Evolutionary conservation across 2,329 filamentous ascomycete species (phyloP), one percentile per base, ranked within the genome.

Genomic region (Curvularia sp.): DNA sequence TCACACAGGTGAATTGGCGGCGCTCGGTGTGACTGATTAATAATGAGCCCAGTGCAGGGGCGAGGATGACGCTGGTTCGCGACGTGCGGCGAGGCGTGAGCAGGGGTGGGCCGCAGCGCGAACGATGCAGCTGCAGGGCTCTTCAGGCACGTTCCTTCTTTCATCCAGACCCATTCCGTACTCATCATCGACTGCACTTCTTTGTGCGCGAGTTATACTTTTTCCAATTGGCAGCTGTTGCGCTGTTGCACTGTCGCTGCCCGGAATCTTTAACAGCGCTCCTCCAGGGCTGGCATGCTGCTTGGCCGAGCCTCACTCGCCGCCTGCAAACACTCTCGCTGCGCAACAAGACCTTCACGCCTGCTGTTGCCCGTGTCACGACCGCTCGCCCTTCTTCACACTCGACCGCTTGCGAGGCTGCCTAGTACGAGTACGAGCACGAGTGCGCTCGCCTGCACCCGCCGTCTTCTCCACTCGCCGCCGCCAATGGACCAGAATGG

Each of bases 401-500:
- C 60, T 39, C 41, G 13, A 28, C 36, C 51, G 27, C 18, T 48
- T 41, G 50, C 48, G 15, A 43, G 42, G 27, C 47, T 53, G 15
- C 39, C 41, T 13, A 45, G 39, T 18, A 21, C 38, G 7, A 34
- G 32, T 45, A 57, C 52, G 25, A 27, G 25, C 3, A 4, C 25
- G 32, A 34, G 32, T 58, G 56, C 53, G 50, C 54, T 53, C 47
- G 42, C 43, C 55, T 49, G 39, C 55, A 49, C 45, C 57, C 53
- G 43, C 54, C 53, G 53, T 59, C n/a, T 48, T 39, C 41, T 50
- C 30, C 51, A 49, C 45, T 30, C 48, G 36, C 21, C 59, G 51
- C 57, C 63, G 63, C 61, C 65, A 59, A 85, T 84, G 82, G 81
- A 83, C 60, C 74, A 79, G 61, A 81, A 81, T 73, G 80, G 80